Percentiles rank a stretch among this genome's conserved stretches.
phyloP scores from a whole-genome alignment of 306 rosid species.

The Neltuma alba region DNA sequence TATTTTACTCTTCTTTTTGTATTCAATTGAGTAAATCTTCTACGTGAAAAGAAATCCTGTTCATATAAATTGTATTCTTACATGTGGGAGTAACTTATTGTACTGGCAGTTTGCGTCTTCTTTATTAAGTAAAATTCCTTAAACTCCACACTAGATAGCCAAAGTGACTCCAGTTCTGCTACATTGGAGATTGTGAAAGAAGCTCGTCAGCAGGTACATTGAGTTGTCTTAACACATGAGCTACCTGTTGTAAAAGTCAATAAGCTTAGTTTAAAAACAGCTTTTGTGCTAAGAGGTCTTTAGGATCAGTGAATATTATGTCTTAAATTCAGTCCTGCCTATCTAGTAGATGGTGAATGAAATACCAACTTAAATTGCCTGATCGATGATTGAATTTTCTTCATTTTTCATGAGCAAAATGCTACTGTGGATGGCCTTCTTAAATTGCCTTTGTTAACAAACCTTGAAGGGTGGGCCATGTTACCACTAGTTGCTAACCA shows the following conservation, averaged over 20 bases:
- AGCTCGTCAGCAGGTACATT: conserved; percentile 82
- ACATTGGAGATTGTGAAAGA: conserved; percentile 67
- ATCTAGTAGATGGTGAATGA: background rate
- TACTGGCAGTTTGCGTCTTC: conserved; percentile 18
- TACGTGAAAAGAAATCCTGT: background rate
- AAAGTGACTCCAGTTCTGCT: conserved; percentile 84
- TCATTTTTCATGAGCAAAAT: background rate
- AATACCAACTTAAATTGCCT: conserved; percentile 8
- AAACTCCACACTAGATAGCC: conserved; percentile 74
- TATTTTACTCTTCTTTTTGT: background rate
- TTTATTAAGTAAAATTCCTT: conserved; percentile 54
- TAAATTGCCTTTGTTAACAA: conserved; percentile 17
- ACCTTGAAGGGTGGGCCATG: conserved; percentile 24
- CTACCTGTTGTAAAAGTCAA: background rate
- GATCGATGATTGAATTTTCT: conserved; percentile 11
- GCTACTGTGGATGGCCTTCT: conserved; percentile 9
- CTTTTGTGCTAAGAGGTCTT: background rate
- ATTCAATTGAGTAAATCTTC: background rate
- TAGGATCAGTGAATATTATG: conserved; percentile 23
- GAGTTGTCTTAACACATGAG: conserved; percentile 23
- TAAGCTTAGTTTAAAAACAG: conserved; percentile 25
- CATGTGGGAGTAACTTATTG: background rate
- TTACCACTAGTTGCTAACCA: background rate
- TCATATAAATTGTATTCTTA: background rate
- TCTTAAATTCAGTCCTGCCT: conserved; percentile 12